A percentile compares a stretch with the other conserved stretches of the same genome.
Conservation (phyloP, 2,329 filamentous ascomycete species). For the Alternaria brassicae region DNA sequence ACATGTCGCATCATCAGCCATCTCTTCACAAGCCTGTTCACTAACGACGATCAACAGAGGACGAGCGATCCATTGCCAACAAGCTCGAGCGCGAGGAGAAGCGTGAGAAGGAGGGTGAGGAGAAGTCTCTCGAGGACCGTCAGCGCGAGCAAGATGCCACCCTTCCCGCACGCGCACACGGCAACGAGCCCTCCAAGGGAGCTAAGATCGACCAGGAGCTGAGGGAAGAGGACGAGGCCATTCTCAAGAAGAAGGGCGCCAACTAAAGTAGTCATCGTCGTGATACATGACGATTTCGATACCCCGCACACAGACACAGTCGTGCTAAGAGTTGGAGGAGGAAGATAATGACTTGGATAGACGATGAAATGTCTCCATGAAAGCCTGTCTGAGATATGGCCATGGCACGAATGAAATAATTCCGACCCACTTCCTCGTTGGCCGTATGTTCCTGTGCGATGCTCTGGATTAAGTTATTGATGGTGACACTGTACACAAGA, state of each 20-base stretch:
- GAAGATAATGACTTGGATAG: constrained; percentile 17
- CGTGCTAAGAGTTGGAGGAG: constrained; percentile 16
- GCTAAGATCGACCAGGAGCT: constrained; percentile 75
- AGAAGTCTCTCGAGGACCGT: constrained; percentile 43
- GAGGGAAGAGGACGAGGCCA: constrained; percentile 70
- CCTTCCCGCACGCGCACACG: constrained; percentile 66
- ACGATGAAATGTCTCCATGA: constrained; percentile 14
- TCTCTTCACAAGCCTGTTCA: not conserved
- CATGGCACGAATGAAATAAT: constrained; percentile 15
- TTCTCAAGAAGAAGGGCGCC: constrained; percentile 66
- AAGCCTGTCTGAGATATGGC: constrained; percentile 10
- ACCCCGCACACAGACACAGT: constrained; percentile 8
- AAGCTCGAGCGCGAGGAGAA: constrained; percentile 70
- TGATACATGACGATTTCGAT: constrained; percentile 16
- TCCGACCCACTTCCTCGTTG: not conserved
- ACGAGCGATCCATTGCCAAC: constrained; percentile 75
- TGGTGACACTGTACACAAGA: constrained; percentile 17
- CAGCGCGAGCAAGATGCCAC: constrained; percentile 67
- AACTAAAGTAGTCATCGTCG: constrained; percentile 23
- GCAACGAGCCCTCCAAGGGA: constrained; percentile 75
- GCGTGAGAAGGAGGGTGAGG: constrained; percentile 53
- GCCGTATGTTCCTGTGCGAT: not conserved
- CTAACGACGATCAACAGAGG: constrained; percentile 59
- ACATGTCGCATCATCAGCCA: not conserved
- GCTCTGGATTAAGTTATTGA: constrained; percentile 3